Evolutionary conservation across 768 basidiomycete species (phyloP), one percentile per base, ranked within the genome.

Genomic region (Tylopilus sp.): DNA sequence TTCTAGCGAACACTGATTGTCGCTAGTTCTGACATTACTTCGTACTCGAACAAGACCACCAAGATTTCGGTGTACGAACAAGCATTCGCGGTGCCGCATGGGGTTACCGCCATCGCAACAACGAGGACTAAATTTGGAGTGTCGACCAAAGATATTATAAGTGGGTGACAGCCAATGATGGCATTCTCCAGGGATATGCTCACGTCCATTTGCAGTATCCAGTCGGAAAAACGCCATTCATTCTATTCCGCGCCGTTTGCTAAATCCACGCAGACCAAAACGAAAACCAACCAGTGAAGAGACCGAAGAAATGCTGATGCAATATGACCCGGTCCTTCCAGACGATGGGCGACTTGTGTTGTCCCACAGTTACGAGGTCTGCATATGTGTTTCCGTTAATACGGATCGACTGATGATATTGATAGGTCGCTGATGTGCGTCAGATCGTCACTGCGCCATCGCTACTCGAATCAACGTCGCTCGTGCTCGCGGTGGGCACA

Each of bases 91-190:
- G 79, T 88, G 56, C 84, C 89, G 1, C 72, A 80, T 50, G 84
- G 75, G 3, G 75, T 95, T 28, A 82, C 80, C 6, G 81, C 89
- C 4, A 65, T 98, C 20, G 69, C 83, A 0, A 77, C 85, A 8
- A 95, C 95, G 1, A 78, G 77, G 17, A 97, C 95, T 0, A 91
- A 88, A 68, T 91, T 85, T 56, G 95, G 95, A 0, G 91, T 98
- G 54, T 81, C 91, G 0, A 78, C 79, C 45, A 93, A 90, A 64
- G 91, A 97, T 61, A 70, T 98, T 23, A 83, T 98, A 44, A 79
- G 95, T 94, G 53, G 18, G 82, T 74, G n/a, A 17, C 6, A 4
- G 26, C 11, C 28, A 3, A 8, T 38, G 15, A 13, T 52, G 22
- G 9, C 20, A 10, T 45, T 31, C n/a, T 46, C 45, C 30, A 18